These are phyloP conservation scores for Sphaerulina populicola DNA, from an alignment of 2,329 filamentous ascomycete genomes.

Conservation along the genomic window DNA sequence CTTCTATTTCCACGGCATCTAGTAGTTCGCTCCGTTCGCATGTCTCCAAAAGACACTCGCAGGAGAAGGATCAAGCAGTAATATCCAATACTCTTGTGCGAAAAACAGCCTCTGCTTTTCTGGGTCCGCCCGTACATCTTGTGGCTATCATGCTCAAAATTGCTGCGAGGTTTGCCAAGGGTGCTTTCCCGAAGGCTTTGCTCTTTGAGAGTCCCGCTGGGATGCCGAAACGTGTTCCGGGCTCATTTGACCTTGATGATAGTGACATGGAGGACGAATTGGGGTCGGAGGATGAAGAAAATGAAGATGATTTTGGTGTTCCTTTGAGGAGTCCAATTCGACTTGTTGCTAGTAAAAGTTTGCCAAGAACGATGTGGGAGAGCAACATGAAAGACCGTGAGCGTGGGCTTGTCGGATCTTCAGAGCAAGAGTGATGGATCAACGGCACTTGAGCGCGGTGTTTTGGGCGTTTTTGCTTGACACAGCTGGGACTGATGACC, in stretches of 20 bases:
- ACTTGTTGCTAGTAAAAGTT: conserved; percentile 1
- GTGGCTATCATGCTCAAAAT: conserved; percentile 73
- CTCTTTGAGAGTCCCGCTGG: conserved; percentile 27
- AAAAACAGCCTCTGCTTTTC: conserved; percentile 66
- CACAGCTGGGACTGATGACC: neutral
- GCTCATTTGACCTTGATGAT: conserved; percentile 49
- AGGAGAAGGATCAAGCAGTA: conserved; percentile 12
- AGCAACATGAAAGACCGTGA: neutral
- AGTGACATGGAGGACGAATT: conserved; percentile 43
- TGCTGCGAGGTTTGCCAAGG: conserved; percentile 61
- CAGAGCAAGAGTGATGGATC: neutral
- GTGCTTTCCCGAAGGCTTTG: conserved; percentile 29
- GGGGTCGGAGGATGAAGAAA: conserved; percentile 31
- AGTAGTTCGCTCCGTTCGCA: conserved; percentile 16
- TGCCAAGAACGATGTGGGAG: neutral
- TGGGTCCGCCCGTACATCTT: conserved; percentile 72
- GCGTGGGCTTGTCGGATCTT: neutral
- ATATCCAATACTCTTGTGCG: conserved; percentile 49
- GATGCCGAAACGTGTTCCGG: conserved; percentile 50
- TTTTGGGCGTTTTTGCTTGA: neutral
- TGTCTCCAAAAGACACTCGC: conserved; percentile 6
- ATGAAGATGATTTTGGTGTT: conserved; percentile 51
- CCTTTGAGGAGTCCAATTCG: conserved; percentile 33
- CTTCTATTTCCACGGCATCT: conserved; percentile 31
- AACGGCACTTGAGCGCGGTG: neutral